Conservation (phyloP, 192 early-diverging fungal genomes). For the Kickxella alabastrina region DNA sequence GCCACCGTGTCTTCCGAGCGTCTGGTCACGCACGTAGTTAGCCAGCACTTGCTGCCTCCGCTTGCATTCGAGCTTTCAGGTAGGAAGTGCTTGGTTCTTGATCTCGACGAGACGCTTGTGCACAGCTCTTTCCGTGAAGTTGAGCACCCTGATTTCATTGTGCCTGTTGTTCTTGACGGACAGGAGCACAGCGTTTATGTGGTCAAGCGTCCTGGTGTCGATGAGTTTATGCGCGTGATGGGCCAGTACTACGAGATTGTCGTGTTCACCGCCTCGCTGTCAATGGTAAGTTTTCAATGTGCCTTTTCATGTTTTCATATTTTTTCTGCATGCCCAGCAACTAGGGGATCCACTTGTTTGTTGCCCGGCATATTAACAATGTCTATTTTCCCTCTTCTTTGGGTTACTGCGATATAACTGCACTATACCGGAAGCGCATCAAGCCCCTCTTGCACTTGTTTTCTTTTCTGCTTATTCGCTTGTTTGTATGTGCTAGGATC, state of each 20-base stretch:
- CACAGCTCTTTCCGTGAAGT: slow-evolving; percentile 87
- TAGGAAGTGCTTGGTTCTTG: slow-evolving; percentile 91
- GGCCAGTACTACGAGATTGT: slow-evolving; percentile 89
- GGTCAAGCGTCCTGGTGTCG: slow-evolving; percentile 93
- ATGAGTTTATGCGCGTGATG: slow-evolving; percentile 82
- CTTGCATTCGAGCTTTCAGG: slow-evolving; percentile 63
- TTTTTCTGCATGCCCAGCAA: not conserved
- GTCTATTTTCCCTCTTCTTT: not conserved
- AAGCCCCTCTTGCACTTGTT: not conserved
- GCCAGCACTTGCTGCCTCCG: slow-evolving; percentile 61
- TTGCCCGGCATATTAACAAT: no score
- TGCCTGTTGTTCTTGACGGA: slow-evolving; percentile 90
- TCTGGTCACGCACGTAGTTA: slow-evolving; percentile 33
- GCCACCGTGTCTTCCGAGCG: slow-evolving; percentile 45
- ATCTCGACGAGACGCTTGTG: slow-evolving; percentile 96
- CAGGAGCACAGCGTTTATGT: slow-evolving; percentile 93
- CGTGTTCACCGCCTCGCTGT: slow-evolving; percentile 91
- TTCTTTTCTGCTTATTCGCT: not conserved
- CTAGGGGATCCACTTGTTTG: slow-evolving; percentile 55
- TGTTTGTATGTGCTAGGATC: not conserved
- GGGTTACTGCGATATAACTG: not conserved
- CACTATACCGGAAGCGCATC: no score
- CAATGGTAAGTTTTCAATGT: slow-evolving; percentile 67
- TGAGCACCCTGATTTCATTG: slow-evolving; percentile 81
- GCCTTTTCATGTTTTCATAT: not conserved